These are phyloP conservation scores for Volvox reticuliferus DNA, from an alignment of 139 green algal species.

Conservation along the genomic window DNA sequence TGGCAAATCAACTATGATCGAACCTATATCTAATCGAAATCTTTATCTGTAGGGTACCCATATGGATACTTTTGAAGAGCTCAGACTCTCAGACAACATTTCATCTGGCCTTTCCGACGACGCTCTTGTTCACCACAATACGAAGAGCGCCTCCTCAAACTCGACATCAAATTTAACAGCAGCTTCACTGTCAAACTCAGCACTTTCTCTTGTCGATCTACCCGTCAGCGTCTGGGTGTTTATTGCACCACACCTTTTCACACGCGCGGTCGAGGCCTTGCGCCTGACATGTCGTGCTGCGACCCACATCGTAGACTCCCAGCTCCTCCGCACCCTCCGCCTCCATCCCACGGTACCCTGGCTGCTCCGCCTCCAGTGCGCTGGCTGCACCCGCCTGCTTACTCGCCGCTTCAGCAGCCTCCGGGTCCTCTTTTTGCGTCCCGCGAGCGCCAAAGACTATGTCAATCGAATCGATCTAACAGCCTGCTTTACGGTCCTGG, in stretches of 20 bases:
- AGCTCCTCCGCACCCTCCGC: not conserved
- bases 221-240: not conserved
- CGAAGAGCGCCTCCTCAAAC: too few relatives aligned
- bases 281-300: constrained; percentile 4
- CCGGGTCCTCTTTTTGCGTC: not conserved
- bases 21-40: too few relatives aligned
- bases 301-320: not conserved
- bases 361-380: not conserved
- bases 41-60: too few relatives aligned
- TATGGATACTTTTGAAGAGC: too few relatives aligned
- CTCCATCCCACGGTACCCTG: not conserved
- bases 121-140: too few relatives aligned
- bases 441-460: constrained; percentile 7
- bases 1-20: too few relatives aligned
- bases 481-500: not conserved
- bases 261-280: not conserved
- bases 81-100: too few relatives aligned
- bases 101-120: too few relatives aligned
- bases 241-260: not conserved
- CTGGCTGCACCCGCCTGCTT: not conserved
- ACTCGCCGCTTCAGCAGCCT: not conserved
- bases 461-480: not conserved
- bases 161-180: too few relatives aligned
- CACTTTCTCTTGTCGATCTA: not conserved
- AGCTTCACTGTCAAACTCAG: too few relatives aligned